Conservation (phyloP, 495 filamentous ascomycete genomes). For the Hypoxylon cercidicola region DNA sequence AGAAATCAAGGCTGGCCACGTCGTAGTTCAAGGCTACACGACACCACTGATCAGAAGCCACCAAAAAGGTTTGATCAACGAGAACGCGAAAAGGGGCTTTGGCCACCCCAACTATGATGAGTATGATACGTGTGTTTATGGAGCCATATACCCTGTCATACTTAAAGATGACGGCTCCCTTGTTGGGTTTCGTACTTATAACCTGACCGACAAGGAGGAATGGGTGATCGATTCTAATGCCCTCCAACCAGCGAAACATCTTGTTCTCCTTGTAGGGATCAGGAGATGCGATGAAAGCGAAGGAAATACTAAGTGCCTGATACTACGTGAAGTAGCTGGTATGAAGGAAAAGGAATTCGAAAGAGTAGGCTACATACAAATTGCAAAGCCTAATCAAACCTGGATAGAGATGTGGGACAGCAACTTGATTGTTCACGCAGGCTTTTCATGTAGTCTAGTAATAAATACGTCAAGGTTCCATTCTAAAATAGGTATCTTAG, state of each 20-base stretch:
- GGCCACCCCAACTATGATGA: not conserved
- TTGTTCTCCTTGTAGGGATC: not conserved
- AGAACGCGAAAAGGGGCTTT: not conserved
- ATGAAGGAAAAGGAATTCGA: not conserved
- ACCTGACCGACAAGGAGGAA: not conserved
- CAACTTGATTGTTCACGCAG: too few species aligned
- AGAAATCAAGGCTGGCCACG: conserved; percentile 1
- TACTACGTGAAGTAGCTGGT: not conserved
- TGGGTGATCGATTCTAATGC: not conserved
- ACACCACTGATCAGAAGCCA: conserved; percentile 1
- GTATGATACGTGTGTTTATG: not conserved
- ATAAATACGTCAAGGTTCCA: too few species aligned
- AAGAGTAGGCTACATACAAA: not conserved
- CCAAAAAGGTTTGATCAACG: not conserved
- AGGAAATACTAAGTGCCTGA: not conserved
- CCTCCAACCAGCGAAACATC: not conserved
- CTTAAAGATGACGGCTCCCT: not conserved
- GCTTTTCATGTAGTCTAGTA: too few species aligned
- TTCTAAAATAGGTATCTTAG: too few species aligned
- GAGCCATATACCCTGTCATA: not conserved
- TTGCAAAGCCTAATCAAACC: not conserved
- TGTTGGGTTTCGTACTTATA: not conserved
- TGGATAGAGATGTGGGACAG: not conserved
- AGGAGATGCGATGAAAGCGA: not conserved
- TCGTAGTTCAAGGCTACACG: not conserved